Base-by-base conservation (phyloP, 495 filamentous ascomycete species). In the Penicillium steckii region DNA sequence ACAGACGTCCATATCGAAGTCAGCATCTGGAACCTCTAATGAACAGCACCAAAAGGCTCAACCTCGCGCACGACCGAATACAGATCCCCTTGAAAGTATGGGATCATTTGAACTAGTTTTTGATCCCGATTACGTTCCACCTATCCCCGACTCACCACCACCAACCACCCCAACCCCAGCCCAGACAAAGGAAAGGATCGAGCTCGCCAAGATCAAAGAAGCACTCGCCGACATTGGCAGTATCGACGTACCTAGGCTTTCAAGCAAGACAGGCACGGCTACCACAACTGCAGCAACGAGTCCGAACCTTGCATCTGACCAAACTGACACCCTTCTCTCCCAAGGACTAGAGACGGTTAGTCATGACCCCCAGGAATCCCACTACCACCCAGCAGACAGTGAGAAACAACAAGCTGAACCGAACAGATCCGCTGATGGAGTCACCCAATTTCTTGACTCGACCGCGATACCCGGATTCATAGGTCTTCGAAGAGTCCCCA, bases 1-100 rank as follows among this genome's bases (percentile, higher is more conserved):
- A 12, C 74, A 72, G 44, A 18, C 56, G 8, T 49, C 66, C 46
- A 21, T 64, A 55, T 8, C 33, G 13, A 37, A 37, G 6, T 2
- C 33, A 15, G 18, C 15, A 8, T 13, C 33, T 7, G 8, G 13
- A 3, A 3, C 33, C 15, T 15, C 53, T 6, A 55, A 48, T 26
- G 7, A 50, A 5, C 21, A 44, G 15, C 42, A 13, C 9, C 7
- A 40, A 19, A 48, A 38, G 18, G 2, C n/a, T 40, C 19, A 22
- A 35, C 0, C 24, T 17, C 38, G 2, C 8, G 18, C 5, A 22
- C 7, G 12, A 8, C 37, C 17, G 4, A 17, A 17, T 12, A 4
- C 19, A 9, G 18, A 41, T 12, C 38, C 38, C 8, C 21, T 22
- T 13, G 38, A 23, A 41, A 9, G 8, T 8, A 22, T 23, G 18